A percentile compares a stretch with the other conserved stretches of the same genome.
phyloP scores from a whole-genome alignment of 1,139 yeast species.

The Taphrina confusa region DNA sequence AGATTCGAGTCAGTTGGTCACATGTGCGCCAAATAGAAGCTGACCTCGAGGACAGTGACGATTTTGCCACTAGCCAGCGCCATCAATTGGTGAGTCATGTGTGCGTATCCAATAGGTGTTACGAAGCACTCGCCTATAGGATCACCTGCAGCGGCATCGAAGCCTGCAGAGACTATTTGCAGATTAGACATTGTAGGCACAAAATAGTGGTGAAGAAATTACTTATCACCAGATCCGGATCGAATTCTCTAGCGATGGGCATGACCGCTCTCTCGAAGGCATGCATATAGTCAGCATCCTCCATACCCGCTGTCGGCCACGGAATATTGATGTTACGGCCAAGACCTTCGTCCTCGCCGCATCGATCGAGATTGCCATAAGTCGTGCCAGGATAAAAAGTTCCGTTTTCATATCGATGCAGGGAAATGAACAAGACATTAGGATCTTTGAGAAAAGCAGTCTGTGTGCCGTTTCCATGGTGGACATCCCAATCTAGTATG shows the following conservation, averaged over 20 bases:
- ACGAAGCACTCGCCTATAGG: constrained; percentile 97
- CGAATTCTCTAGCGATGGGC: constrained; percentile 85
- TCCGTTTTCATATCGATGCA: constrained; percentile 91
- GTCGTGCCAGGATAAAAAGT: constrained; percentile 91
- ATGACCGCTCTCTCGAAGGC: constrained; percentile 86
- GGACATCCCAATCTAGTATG: constrained; percentile 79
- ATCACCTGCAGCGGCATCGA: constrained; percentile 99
- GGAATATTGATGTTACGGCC: constrained; percentile 86
- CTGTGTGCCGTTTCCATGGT: constrained; percentile 98
- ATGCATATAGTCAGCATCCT: constrained; percentile 92
- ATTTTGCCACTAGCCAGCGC: constrained; percentile 83
- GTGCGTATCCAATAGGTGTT: constrained; percentile 93
- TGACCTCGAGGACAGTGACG: constrained; percentile 75
- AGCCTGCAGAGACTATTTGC: constrained; percentile 71
- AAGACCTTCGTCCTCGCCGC: constrained; percentile 82
- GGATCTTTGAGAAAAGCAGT: constrained; percentile 87
- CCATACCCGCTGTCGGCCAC: constrained; percentile 91
- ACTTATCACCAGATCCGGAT: constrained; percentile 81
- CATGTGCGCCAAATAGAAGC: no score
- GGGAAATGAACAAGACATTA: constrained; percentile 81
- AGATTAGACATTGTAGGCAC: not conserved
- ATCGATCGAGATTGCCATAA: constrained; percentile 68
- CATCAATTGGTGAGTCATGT: constrained; percentile 90
- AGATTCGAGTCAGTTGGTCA: not conserved
- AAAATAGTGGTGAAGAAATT: constrained; percentile 41